Conservation (phyloP, 495 filamentous ascomycete genomes). For the Aspergillus saccharolyticus region DNA sequence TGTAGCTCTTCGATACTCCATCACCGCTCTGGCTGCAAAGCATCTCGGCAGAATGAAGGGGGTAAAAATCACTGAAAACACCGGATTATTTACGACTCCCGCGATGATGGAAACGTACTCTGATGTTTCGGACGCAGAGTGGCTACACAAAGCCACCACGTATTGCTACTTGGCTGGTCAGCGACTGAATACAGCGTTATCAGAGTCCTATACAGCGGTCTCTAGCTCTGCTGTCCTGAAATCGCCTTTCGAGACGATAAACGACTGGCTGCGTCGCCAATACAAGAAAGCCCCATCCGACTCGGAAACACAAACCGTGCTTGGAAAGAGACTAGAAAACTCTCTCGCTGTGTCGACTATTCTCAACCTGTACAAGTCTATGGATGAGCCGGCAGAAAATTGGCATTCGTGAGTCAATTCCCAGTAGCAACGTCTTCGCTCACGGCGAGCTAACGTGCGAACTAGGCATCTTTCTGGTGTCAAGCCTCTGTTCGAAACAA, state of each 20-base stretch:
- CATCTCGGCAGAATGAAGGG: slow-evolving; percentile 39
- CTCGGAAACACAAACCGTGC: slow-evolving; percentile 9
- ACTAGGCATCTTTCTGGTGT: slow-evolving; percentile 32
- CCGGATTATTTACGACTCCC: slow-evolving; percentile 30
- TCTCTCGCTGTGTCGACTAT: slow-evolving; percentile 27
- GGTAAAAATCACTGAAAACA: slow-evolving; percentile 14
- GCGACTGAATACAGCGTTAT: slow-evolving; percentile 25
- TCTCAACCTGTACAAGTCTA: slow-evolving; percentile 30
- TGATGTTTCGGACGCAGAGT: slow-evolving; percentile 33
- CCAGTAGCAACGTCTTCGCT: background rate
- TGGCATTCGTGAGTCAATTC: slow-evolving; percentile 34
- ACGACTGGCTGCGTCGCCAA: slow-evolving; percentile 23
- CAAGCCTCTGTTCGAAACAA: slow-evolving; percentile 25
- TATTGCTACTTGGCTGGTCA: slow-evolving; percentile 38
- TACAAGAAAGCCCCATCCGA: slow-evolving; percentile 2
- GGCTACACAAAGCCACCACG: slow-evolving; percentile 40
- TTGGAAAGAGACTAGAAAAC: slow-evolving; percentile 28
- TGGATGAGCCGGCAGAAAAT: slow-evolving; percentile 31
- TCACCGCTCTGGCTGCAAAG: slow-evolving; percentile 38
- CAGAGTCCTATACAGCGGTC: slow-evolving; percentile 29
- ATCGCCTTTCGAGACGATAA: slow-evolving; percentile 30
- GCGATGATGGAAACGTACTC: slow-evolving; percentile 37
- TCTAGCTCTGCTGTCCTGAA: slow-evolving; percentile 36
- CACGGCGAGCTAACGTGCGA: background rate
- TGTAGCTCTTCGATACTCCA: slow-evolving; percentile 30